A percentile compares a stretch with the other conserved stretches of the same genome.
phyloP scores from a whole-genome alignment of 768 basidiomycete species.

The Cystobasidium ongulense region DNA sequence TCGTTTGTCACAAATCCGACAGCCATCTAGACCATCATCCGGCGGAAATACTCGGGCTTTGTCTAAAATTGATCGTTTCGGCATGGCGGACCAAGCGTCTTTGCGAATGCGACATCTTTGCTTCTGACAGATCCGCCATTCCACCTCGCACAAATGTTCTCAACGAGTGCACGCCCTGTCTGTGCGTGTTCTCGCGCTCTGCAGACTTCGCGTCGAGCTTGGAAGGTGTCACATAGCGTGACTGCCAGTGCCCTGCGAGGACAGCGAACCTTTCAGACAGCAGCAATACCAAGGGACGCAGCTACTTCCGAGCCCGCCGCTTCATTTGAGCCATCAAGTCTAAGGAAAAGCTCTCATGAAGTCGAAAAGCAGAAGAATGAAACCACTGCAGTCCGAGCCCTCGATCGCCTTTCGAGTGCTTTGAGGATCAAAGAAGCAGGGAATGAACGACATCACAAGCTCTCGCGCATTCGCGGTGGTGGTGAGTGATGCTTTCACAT shows the following conservation, averaged over 20 bases:
- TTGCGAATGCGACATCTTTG: background rate
- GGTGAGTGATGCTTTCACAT: background rate
- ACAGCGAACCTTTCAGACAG: background rate
- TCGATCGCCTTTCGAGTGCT: constrained; percentile 18
- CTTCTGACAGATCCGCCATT: background rate
- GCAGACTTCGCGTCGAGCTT: background rate
- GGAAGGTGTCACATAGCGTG: too few species aligned
- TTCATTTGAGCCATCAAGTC: background rate
- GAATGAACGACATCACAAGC: background rate
- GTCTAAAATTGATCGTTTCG: background rate
- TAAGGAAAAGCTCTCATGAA: background rate
- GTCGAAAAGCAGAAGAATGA: constrained; percentile 11
- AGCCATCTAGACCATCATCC: background rate
- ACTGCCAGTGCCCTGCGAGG: background rate
- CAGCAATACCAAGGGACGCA: background rate
- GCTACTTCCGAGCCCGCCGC: background rate
- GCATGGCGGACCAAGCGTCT: background rate
- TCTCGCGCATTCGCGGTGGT: constrained; percentile 18
- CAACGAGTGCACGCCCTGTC: background rate
- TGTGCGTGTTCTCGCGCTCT: background rate
- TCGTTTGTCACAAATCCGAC: too few species aligned
- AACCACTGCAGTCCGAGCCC: constrained; percentile 8
- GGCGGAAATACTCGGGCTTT: background rate
- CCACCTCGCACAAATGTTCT: background rate
- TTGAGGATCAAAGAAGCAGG: constrained; percentile 14